phyloP scores from a whole-genome alignment of 371 early-diverging fungal genomes.

The Apophysomyces ossiformis region DNA sequence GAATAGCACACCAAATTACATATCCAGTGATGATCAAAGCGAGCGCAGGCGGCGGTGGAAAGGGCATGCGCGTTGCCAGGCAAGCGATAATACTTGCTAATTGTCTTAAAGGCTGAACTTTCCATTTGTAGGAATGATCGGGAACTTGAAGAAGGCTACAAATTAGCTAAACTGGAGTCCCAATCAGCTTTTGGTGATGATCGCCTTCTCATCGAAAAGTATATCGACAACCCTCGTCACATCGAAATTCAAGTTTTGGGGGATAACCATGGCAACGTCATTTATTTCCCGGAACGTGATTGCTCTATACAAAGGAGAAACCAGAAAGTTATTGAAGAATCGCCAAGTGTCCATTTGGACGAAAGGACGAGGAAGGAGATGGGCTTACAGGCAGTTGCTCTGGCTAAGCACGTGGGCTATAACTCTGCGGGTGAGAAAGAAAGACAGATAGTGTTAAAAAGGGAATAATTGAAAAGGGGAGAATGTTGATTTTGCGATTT shows the following conservation, averaged over 20 bases:
- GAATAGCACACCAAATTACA: constrained; percentile 59
- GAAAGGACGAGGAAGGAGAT: constrained; percentile 67
- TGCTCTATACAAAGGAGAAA: constrained; percentile 92
- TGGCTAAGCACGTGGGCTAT: constrained; percentile 85
- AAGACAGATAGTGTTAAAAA: constrained; percentile 9
- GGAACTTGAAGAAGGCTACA: constrained; percentile 80
- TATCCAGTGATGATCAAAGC: constrained; percentile 90
- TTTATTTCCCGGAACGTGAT: constrained; percentile 90
- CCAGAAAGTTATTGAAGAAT: constrained; percentile 86
- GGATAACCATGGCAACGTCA: constrained; percentile 74
- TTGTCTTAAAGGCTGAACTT: constrained; percentile 5
- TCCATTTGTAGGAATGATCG: constrained; percentile 47
- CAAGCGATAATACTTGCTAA: constrained; percentile 22
- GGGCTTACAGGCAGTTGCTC: constrained; percentile 84
- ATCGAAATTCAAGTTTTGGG: constrained; percentile 87
- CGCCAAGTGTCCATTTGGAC: constrained; percentile 76
- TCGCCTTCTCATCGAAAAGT: constrained; percentile 89
- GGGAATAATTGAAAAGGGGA: neutral
- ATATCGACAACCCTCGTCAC: constrained; percentile 84
- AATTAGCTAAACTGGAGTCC: constrained; percentile 83
- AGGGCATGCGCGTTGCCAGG: constrained; percentile 83
- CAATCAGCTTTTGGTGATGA: constrained; percentile 86
- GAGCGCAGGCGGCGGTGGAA: constrained; percentile 89
- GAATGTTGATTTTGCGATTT: constrained; percentile 13
- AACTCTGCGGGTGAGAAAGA: constrained; percentile 68